Conservation (phyloP, 208 protist species). For the Leishmania mexicana region DNA sequence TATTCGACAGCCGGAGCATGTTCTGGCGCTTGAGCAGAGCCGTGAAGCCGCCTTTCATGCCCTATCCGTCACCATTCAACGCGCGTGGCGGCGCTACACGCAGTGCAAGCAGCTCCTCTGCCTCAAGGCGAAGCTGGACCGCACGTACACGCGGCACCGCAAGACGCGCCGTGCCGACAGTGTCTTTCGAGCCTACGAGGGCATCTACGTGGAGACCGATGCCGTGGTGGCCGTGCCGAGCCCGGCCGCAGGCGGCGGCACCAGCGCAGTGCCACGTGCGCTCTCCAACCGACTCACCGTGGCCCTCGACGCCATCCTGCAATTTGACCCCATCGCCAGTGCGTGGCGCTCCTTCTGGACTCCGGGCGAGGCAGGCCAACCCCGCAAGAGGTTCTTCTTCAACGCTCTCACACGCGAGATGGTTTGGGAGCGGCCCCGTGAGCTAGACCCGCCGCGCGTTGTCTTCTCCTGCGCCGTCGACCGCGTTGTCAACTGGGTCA, state of each 20-base stretch:
- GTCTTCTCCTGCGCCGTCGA: constrained; percentile 50
- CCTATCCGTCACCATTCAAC: constrained; percentile 87
- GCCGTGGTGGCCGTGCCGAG: constrained; percentile 28
- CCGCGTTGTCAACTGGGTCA: constrained; percentile 47
- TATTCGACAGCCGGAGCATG: constrained; percentile 91
- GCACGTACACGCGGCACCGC: constrained; percentile 40
- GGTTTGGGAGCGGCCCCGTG: constrained; percentile 41
- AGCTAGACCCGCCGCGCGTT: constrained; percentile 39
- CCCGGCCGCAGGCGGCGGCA: neutral
- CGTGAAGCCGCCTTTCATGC: constrained; percentile 83
- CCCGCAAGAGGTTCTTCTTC: constrained; percentile 56
- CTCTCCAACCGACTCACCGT: constrained; percentile 35
- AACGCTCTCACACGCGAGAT: constrained; percentile 42
- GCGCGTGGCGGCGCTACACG: constrained; percentile 76
- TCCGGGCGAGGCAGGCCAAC: constrained; percentile 33
- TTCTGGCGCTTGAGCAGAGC: constrained; percentile 89
- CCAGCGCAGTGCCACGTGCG: constrained; percentile 25
- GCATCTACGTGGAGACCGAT: constrained; percentile 65
- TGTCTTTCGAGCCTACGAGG: constrained; percentile 78
- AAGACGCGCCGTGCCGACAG: constrained; percentile 78
- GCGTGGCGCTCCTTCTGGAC: constrained; percentile 67
- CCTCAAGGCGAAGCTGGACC: constrained; percentile 48
- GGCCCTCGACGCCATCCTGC: constrained; percentile 33
- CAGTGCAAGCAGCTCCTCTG: constrained; percentile 59
- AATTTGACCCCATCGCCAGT: constrained; percentile 59